Evolutionary conservation across 345 rosid genomes (phyloP).

Genomic region (Trapa bicornis): DNA sequence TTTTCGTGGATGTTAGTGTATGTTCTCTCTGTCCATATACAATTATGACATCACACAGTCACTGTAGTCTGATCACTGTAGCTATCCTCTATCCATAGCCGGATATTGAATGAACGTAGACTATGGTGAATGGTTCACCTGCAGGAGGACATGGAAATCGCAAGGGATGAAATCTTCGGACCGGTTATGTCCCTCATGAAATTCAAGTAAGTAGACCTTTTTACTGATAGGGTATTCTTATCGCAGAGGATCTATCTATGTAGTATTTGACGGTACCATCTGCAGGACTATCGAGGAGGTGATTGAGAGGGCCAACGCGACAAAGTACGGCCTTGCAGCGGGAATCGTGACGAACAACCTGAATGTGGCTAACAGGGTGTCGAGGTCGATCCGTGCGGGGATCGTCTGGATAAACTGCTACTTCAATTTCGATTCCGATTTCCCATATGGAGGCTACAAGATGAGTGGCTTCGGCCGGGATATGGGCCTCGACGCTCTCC

Average conservation of each 20-base stretch:
- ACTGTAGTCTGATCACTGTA: no score
- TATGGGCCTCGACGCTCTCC: slow-evolving; percentile 45
- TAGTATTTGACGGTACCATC: background rate
- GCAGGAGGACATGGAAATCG: slow-evolving; percentile 57
- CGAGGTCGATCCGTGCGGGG: slow-evolving; percentile 60
- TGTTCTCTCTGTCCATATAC: background rate
- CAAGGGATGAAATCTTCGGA: slow-evolving; percentile 69
- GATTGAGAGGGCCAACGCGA: slow-evolving; percentile 48
- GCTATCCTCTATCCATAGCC: no score
- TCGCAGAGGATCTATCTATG: no score
- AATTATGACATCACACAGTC: no score
- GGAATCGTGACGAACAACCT: slow-evolving; percentile 58
- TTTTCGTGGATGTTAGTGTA: slow-evolving; percentile 61
- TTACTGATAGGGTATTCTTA: no score
- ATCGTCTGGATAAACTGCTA: slow-evolving; percentile 62
- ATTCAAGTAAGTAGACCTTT: slow-evolving; percentile 35
- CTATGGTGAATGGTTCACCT: background rate
- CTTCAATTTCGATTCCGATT: slow-evolving; percentile 37
- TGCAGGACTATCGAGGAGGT: slow-evolving; percentile 64
- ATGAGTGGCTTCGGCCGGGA: slow-evolving; percentile 66
- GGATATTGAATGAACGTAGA: no score
- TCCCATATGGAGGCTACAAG: slow-evolving; percentile 63
- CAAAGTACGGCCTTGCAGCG: slow-evolving; percentile 60
- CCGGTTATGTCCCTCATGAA: slow-evolving; percentile 63
- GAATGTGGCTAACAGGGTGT: slow-evolving; percentile 50